Evolutionary conservation across 345 rosid genomes (phyloP).

Genomic region (Linum usitatissimum): DNA sequence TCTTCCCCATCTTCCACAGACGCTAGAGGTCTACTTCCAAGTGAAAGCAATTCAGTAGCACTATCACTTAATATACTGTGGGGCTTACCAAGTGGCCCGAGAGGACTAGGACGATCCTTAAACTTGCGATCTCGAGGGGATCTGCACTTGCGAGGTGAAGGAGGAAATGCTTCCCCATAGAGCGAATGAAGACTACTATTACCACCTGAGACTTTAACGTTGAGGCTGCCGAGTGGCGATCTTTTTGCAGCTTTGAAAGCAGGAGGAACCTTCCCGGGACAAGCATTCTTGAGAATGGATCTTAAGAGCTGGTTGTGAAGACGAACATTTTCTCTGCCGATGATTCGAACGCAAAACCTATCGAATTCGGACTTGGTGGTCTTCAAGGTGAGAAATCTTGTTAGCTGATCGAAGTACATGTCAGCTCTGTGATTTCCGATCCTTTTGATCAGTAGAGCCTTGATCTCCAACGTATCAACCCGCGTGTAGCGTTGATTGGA

Average conservation of each 20-base stretch:
- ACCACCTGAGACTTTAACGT: conserved; percentile 17
- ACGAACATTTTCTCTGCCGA: conserved; percentile 55
- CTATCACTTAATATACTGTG: conserved; percentile 47
- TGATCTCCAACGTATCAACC: conserved; percentile 40
- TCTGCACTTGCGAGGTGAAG: conserved; percentile 59
- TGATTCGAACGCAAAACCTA: conserved; percentile 38
- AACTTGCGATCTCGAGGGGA: conserved; percentile 45
- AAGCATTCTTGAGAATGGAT: conserved; percentile 62
- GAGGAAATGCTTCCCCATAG: conserved; percentile 43
- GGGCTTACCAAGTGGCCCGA: conserved; percentile 78
- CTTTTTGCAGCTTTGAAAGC: conserved; percentile 15
- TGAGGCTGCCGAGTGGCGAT: conserved; percentile 13
- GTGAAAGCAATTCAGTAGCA: conserved; percentile 62
- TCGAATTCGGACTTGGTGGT: conserved; percentile 65
- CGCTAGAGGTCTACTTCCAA: conserved; percentile 74
- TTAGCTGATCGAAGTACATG: conserved; percentile 64
- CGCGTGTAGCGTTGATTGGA: conserved; percentile 23
- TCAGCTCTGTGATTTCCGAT: conserved; percentile 70
- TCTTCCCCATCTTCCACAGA: conserved; percentile 96
- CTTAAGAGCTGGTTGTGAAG: conserved; percentile 66
- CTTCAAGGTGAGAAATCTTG: conserved; percentile 39
- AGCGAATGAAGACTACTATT: conserved; percentile 34
- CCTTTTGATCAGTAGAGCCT: conserved; percentile 32
- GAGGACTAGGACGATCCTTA: conserved; percentile 61
- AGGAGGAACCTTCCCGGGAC: conserved; percentile 40